Conservation (phyloP, 768 basidiomycete species). For the Amanita thiersii region DNA sequence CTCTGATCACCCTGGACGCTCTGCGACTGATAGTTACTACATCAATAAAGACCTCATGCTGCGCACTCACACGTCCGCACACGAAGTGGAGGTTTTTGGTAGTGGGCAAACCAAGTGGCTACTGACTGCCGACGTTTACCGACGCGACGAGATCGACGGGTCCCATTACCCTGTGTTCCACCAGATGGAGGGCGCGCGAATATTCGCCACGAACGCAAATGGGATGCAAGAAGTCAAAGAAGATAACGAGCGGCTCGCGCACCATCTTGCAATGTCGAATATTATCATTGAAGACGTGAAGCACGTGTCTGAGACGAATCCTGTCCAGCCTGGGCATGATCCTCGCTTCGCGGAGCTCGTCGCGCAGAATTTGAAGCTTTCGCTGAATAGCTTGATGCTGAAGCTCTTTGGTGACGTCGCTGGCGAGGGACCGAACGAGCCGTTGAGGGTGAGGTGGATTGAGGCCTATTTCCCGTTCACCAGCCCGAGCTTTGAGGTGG, state of each 20-base stretch:
- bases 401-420: conserved; percentile 65
- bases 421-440: conserved; percentile 47
- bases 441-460: conserved; percentile 91
- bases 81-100: conserved; percentile 89
- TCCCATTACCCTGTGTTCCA: conserved; percentile 98
- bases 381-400: conserved; percentile 80
- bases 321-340: conserved; percentile 73
- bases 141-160: conserved; percentile 95
- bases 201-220: conserved; percentile 55
- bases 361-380: conserved; percentile 81
- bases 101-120: conserved; percentile 78
- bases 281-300: conserved; percentile 86
- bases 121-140: conserved; percentile 92
- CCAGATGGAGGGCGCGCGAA: conserved; percentile 91
- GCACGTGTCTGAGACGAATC: conserved; percentile 66
- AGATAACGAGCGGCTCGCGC: conserved; percentile 59
- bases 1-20: conserved; percentile 85
- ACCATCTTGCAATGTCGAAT: conserved; percentile 57
- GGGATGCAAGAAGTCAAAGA: conserved; percentile 58
- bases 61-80: conserved; percentile 96
- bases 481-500: conserved; percentile 95
- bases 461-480: conserved; percentile 99
- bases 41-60: conserved; percentile 87
- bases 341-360: conserved; percentile 64
- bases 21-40: conserved; percentile 92